Evolutionary conservation across 129 eudicot species (phyloP).

Genomic region (Centrapalus pauciflorus): DNA sequence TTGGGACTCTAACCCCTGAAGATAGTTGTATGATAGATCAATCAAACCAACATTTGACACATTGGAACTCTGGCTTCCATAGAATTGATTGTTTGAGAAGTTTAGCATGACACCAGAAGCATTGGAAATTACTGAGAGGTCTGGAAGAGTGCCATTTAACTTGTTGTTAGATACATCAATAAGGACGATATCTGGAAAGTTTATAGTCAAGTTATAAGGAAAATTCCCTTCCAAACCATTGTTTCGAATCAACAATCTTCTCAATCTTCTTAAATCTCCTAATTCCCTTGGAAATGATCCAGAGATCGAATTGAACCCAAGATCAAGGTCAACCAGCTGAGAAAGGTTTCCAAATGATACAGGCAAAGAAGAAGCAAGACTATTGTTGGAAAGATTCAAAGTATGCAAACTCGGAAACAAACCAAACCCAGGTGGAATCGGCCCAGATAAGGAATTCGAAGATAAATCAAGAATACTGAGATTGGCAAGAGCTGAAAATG

Average conservation of each 20-base stretch:
- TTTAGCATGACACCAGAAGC: slow-evolving; percentile 38
- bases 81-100: slow-evolving; percentile 57
- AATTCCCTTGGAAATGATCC: slow-evolving; percentile 49
- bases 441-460: slow-evolving; percentile 62
- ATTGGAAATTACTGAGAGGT: slow-evolving; percentile 20
- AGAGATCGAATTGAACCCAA: slow-evolving; percentile 41
- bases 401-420: slow-evolving; percentile 27
- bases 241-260: slow-evolving; percentile 33
- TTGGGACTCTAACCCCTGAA: slow-evolving; percentile 40
- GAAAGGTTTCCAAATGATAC: slow-evolving; percentile 49
- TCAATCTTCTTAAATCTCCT: slow-evolving; percentile 37
- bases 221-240: slow-evolving; percentile 48
- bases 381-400: slow-evolving; percentile 52
- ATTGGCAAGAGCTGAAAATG: slow-evolving; percentile 42
- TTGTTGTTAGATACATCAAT: slow-evolving; percentile 43
- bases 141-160: slow-evolving; percentile 44
- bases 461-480: slow-evolving; percentile 52
- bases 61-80: slow-evolving; percentile 37
- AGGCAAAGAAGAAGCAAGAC: slow-evolving; percentile 51
- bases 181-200: slow-evolving; percentile 25
- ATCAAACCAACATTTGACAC: slow-evolving; percentile 18
- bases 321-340: slow-evolving; percentile 53
- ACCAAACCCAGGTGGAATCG: slow-evolving; percentile 47
- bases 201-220: slow-evolving; percentile 22
- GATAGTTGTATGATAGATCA: slow-evolving; percentile 69